These are phyloP conservation scores for Nicotiana undulata DNA, from an alignment of 257 asterid genomes.

Conservation along the genomic window DNA sequence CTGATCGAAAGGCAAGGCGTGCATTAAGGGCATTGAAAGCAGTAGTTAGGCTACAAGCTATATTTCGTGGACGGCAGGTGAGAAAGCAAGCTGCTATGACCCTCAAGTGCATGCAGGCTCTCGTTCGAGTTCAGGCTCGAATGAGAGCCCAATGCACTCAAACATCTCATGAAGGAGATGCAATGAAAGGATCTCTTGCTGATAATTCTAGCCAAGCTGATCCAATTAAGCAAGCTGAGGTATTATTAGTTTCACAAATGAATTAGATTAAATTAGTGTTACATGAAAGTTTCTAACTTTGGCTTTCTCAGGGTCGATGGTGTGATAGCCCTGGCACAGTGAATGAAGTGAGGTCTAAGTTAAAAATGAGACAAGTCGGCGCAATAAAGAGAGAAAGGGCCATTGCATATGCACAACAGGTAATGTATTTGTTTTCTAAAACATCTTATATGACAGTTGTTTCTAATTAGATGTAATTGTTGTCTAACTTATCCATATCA, in stretches of 20 bases:
- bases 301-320: constrained; percentile 60
- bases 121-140: constrained; percentile 76
- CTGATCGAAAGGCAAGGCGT: constrained; percentile 58
- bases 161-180: constrained; percentile 23
- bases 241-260: constrained; percentile 5
- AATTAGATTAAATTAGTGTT: background rate
- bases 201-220: constrained; percentile 21
- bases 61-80: constrained; percentile 74
- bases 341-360: constrained; percentile 59
- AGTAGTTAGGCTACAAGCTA: constrained; percentile 86
- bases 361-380: constrained; percentile 80
- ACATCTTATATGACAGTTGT: background rate
- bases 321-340: constrained; percentile 71
- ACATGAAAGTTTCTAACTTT: background rate
- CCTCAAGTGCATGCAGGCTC: constrained; percentile 85
- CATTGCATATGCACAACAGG: constrained; percentile 72
- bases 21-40: constrained; percentile 89
- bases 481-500: constrained; percentile 3
- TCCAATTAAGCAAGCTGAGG: constrained; percentile 60
- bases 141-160: constrained; percentile 57
- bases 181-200: background rate
- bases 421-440: constrained; percentile 1
- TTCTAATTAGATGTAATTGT: background rate
- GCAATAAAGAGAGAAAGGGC: constrained; percentile 88
- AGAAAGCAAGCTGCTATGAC: constrained; percentile 86